Evolutionary conservation across 768 basidiomycete species (phyloP).

Genomic region (Trametes punicea): DNA sequence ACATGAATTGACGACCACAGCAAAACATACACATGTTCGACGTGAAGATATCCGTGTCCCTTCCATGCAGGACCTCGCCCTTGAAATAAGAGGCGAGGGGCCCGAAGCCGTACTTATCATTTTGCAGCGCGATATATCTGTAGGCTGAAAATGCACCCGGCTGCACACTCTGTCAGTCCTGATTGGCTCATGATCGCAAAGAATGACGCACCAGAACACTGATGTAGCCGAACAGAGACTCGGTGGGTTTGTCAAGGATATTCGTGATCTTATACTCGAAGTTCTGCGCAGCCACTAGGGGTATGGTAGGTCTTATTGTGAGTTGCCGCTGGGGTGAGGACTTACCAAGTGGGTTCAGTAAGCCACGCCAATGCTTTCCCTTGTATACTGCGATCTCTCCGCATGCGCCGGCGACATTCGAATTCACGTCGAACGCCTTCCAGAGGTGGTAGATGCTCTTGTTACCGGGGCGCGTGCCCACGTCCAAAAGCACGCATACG

Average conservation of each 20-base stretch:
- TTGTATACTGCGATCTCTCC: constrained; percentile 96
- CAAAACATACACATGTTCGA: constrained; percentile 85
- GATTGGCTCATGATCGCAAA: background rate
- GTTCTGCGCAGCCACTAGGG: constrained; percentile 85
- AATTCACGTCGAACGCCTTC: constrained; percentile 92
- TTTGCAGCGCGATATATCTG: constrained; percentile 85
- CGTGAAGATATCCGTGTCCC: constrained; percentile 88
- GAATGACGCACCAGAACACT: constrained; percentile 65
- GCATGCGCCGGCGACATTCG: constrained; percentile 92
- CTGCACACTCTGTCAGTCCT: constrained; percentile 31
- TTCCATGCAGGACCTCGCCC: constrained; percentile 82
- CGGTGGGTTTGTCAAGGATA: constrained; percentile 87
- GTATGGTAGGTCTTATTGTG: background rate
- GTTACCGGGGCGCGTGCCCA: constrained; percentile 90
- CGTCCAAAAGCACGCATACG: constrained; percentile 89
- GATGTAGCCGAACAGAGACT: constrained; percentile 93
- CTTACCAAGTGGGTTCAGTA: constrained; percentile 81
- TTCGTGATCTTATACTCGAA: constrained; percentile 94
- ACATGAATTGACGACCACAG: too few relatives aligned
- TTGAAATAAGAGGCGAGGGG: constrained; percentile 97
- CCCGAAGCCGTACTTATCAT: constrained; percentile 77
- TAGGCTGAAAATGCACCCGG: constrained; percentile 97
- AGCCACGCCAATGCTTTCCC: constrained; percentile 74
- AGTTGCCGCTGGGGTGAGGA: constrained; percentile 1
- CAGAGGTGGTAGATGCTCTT: constrained; percentile 92